Base-by-base conservation (phyloP, 2,329 filamentous ascomycete species). In the Aureobasidium sp. region DNA sequence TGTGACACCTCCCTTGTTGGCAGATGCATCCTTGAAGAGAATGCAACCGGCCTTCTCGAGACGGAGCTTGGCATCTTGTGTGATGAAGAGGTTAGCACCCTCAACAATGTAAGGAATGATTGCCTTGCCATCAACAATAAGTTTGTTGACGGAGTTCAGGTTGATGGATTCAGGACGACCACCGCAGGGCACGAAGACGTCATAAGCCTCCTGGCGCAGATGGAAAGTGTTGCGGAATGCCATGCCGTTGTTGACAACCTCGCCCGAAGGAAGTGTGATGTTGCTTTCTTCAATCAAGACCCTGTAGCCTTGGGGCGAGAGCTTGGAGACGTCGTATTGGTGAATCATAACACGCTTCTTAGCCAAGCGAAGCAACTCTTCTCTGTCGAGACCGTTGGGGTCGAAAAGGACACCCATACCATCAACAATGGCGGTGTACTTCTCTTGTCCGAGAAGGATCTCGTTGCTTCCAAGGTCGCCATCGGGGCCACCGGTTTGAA, bases 211-310 rank as follows among this genome's bases (percentile, higher is more conserved):
- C 63, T 87, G 83, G 52, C 93, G 90, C 53, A 97, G 83, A 73
- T 99, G 94, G 82, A 93, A 99, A 24, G 91, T 95, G 79, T 99
- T 99, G 65, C 94, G 91, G 89, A 99, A 99, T 2, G 88, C 83
- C 35, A 91, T 97, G 63, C 94, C 94, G 75, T 97, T 97, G 77
- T 86, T 84, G 65, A 99, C 82, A 6, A 91, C 75, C 75, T 99
- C 94, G 57, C 94, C 94, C 37, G 74, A 89, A 12, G 94, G 94
- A 19, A 99, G 84, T n/a, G 81, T 91, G 71, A 96, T 77, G 74
- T 96, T 94, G 71, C 79, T 88, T 67, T 99, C 93, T 64, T 99
- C 94, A 62, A 95, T 90, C 45, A 99, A 82, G 37, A 99, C 88
- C 52, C 94, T 88, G 76, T 96, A 99, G 40, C 94, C 94, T 60